Conservation (phyloP, 1,139 yeast genomes). For the Diutina sp. region DNA sequence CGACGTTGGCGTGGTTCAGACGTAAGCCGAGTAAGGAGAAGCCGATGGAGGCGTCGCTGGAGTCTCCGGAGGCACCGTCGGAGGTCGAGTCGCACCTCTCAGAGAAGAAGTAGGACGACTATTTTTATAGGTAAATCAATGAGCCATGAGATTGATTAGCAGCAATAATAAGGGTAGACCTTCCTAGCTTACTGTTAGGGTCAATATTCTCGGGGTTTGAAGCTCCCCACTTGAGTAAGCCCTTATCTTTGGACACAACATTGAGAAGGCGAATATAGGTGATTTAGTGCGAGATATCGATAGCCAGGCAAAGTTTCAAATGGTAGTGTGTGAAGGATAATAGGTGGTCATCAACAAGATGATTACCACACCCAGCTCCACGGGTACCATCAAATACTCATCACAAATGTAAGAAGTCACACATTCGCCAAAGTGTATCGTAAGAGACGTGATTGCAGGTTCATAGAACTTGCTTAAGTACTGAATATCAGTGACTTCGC, state of each 20-base stretch:
- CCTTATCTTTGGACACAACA: slow-evolving; percentile 29
- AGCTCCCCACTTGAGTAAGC: slow-evolving; percentile 12
- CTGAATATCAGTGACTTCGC: too few relatives aligned
- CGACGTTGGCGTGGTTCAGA: neutral
- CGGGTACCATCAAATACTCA: slow-evolving; percentile 37
- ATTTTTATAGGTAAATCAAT: neutral
- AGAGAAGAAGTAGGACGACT: neutral
- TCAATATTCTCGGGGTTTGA: slow-evolving; percentile 4
- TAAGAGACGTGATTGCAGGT: slow-evolving; percentile 68
- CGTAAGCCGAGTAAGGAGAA: neutral
- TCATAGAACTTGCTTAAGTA: too few relatives aligned
- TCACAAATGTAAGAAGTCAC: slow-evolving; percentile 40
- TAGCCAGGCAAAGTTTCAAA: slow-evolving; percentile 39
- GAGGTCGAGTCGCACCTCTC: neutral
- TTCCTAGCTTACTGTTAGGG: too few relatives aligned
- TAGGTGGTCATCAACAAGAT: slow-evolving; percentile 31
- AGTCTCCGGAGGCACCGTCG: neutral
- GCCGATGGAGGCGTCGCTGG: neutral
- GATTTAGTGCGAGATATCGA: slow-evolving; percentile 59
- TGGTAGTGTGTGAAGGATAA: slow-evolving; percentile 20
- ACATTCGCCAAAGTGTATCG: slow-evolving; percentile 61
- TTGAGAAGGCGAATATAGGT: slow-evolving; percentile 30
- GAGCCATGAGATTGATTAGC: neutral
- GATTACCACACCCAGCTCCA: slow-evolving; percentile 44
- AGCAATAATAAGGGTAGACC: too few relatives aligned